Percentiles rank a stretch among this genome's conserved stretches.
phyloP scores from a whole-genome alignment of 208 protist genomes.

The Angomonas deanei region DNA sequence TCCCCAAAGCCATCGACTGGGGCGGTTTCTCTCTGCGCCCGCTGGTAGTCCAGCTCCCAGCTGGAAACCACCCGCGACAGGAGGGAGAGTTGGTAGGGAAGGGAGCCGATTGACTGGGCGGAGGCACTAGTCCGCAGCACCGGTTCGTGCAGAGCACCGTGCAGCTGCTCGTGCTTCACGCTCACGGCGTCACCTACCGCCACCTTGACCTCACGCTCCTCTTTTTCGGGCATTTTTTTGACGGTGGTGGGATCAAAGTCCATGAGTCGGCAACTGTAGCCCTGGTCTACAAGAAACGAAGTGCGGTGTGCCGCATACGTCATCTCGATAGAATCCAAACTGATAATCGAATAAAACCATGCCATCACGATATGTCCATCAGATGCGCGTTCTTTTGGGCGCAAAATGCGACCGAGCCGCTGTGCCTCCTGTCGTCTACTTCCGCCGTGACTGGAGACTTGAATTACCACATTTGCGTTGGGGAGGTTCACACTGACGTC shows the following conservation, averaged over 20 bases:
- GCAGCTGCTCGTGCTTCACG: constrained; percentile 71
- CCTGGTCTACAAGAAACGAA: constrained; percentile 97
- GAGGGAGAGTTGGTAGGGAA: constrained; percentile 67
- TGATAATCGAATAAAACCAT: constrained; percentile 99
- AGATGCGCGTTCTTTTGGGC: constrained; percentile 74
- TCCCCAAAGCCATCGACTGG: background rate
- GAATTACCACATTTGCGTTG: constrained; percentile 98
- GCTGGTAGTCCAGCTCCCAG: constrained; percentile 78
- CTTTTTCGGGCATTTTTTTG: background rate
- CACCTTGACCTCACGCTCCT: background rate
- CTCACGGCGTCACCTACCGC: constrained; percentile 56
- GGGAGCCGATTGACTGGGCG: constrained; percentile 8
- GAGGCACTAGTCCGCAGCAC: background rate
- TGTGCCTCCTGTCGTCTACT: constrained; percentile 95
- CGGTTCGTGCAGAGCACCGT: constrained; percentile 21
- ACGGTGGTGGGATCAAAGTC: constrained; percentile 32
- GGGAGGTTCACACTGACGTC: constrained; percentile 99
- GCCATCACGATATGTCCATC: constrained; percentile 92
- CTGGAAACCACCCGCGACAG: constrained; percentile 75
- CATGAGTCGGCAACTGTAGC: constrained; percentile 84
- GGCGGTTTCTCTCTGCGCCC: constrained; percentile 1
- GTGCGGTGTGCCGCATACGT: constrained; percentile 96
- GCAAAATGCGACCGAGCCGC: constrained; percentile 94
- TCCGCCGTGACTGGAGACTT: constrained; percentile 96
- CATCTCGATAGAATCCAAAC: constrained; percentile 97